Evolutionary conservation across 139 green algal species (phyloP), one percentile per base, ranked within the genome.

Genomic region (Zygnema cylindricum): DNA sequence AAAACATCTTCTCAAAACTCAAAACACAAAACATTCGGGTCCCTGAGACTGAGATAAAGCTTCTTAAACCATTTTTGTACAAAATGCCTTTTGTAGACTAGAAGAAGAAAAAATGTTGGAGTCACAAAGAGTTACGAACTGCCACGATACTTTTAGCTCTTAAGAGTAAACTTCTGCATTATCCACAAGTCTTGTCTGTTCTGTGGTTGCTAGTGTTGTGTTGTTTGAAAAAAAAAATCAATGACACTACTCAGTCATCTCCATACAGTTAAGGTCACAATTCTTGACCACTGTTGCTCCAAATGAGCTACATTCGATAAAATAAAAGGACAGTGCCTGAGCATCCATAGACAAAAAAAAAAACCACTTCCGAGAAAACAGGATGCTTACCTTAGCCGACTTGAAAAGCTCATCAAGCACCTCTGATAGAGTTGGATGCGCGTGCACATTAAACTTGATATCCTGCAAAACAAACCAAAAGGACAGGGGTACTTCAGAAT

Each of bases 391-490:
- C 81, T 87, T 87, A 54, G 81, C 81, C 3, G 42, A 81, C 95
- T 98, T 98, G 93, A 98, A 97, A n/a, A 98, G 94, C 95, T 98
- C 96, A 81, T 99, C 96, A 78, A 99, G 83, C 22, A 99, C 96
- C 92, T 99, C 98, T 0, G 95, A 96, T 38, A 99, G 94, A 1
- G 98, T 99, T 39, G 98, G 98, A 92, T 99, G 98, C 2, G 98
- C 96, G 86, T 99, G 98, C 78, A 99, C 98, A 83, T 95, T 96
- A 94, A 99, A 99, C 94, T 98, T 98, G 93, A 99, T 95, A 91
- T 99, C 96, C 91, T 97, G 92, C 1, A 83, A 55, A 57, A 0
- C n/a, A 35, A 36, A 86, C 21, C 2, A 32, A 38, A 81, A 30
- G 73, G 73, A 43, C 25, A 57, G 16, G n/a, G n/a, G n/a, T n/a